Conservation (phyloP, 306 rosid genomes). For the Echinosophora koreensis region DNA sequence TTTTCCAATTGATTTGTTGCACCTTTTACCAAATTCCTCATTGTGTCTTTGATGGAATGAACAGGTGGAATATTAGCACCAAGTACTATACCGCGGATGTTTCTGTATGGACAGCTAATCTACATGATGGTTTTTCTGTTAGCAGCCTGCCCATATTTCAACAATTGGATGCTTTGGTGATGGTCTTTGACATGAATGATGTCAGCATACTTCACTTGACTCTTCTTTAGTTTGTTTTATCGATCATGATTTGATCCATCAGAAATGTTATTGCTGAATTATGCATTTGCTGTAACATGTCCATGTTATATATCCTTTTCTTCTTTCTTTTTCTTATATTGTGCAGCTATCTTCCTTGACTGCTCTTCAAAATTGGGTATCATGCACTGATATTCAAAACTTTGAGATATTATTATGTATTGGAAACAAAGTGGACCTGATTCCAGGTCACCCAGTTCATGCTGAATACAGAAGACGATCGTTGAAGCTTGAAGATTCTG, state of each 20-base stretch:
- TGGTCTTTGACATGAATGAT: conserved; percentile 74
- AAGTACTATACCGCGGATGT: conserved; percentile 76
- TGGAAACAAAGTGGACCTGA: conserved; percentile 79
- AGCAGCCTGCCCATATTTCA: conserved; percentile 54
- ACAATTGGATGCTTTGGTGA: conserved; percentile 68
- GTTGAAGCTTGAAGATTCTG: conserved; percentile 55
- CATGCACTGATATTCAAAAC: conserved; percentile 61
- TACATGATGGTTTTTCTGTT: conserved; percentile 60
- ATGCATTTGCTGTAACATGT: conserved; percentile 2
- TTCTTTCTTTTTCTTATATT: conserved; percentile 3
- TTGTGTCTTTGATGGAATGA: conserved; percentile 6
- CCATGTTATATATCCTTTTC: conserved; percentile 8
- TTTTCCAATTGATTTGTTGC: conserved; percentile 16
- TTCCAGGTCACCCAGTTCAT: conserved; percentile 75
- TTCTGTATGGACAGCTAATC: conserved; percentile 66
- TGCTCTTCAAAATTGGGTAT: conserved; percentile 68
- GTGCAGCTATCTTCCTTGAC: conserved; percentile 66
- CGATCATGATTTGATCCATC: background rate
- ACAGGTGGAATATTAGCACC: conserved; percentile 73
- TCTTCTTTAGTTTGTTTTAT: conserved; percentile 3
- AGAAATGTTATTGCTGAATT: background rate
- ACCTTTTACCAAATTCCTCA: background rate
- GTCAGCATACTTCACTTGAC: conserved; percentile 51
- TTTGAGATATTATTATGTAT: conserved; percentile 73
- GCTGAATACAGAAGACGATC: conserved; percentile 62